Percentiles rank a stretch among this genome's conserved stretches.
Evolutionary conservation across 139 green algal genomes (phyloP).

Genomic region (Chlamydomonas schloesseri): DNA sequence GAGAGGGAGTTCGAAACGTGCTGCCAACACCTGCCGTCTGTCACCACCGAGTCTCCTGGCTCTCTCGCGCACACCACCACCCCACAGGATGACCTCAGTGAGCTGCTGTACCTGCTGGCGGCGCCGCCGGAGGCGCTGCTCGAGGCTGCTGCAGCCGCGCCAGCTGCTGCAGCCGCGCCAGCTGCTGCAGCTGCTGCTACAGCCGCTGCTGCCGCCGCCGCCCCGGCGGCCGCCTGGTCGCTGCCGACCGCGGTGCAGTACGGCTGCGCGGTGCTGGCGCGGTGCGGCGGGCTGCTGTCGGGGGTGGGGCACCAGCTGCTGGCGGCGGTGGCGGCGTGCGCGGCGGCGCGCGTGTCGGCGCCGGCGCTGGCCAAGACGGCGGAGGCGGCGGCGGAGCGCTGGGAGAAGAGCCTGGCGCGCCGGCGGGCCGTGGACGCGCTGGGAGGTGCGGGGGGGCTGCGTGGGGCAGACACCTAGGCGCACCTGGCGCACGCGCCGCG

Average conservation of each 20-base stretch:
- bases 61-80: no score
- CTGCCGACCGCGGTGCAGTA: constrained; percentile 16
- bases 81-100: constrained; percentile 26
- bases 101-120: constrained; percentile 39
- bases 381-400: constrained; percentile 20
- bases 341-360: constrained; percentile 28
- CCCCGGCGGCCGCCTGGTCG: neutral
- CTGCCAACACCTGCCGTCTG: no score
- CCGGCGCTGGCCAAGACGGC: constrained; percentile 36
- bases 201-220: neutral
- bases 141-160: neutral
- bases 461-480: no score
- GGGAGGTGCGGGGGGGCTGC: neutral
- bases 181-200: neutral
- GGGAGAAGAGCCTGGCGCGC: constrained; percentile 26
- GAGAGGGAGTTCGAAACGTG: no score
- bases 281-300: constrained; percentile 45
- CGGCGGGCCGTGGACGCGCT: constrained; percentile 28
- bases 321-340: constrained; percentile 33
- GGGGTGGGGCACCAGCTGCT: constrained; percentile 59
- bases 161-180: neutral
- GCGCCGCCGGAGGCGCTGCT: constrained; percentile 15
- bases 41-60: no score
- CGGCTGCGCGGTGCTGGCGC: constrained; percentile 25
- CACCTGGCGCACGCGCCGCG: no score